These are phyloP conservation scores for Saturnispora quitensis DNA, from an alignment of 805 yeast genomes.

Conservation along the genomic window DNA sequence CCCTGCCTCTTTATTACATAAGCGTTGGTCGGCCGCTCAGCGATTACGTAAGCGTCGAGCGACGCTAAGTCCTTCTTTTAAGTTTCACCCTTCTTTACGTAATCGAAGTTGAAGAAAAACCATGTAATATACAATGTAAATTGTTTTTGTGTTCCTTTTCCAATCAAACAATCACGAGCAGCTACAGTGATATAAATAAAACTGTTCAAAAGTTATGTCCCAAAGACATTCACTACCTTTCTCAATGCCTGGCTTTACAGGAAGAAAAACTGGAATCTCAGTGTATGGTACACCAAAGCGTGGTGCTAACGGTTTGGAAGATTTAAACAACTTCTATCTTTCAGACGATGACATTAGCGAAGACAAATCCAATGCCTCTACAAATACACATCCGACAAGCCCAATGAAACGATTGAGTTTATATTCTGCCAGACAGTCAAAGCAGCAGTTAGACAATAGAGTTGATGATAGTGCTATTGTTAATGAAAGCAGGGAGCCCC, in stretches of 20 bases:
- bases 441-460: background rate
- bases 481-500: slow-evolving; percentile 5
- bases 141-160: background rate
- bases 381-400: background rate
- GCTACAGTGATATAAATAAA: background rate
- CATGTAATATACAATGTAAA: background rate
- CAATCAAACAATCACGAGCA: background rate
- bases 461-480: slow-evolving; percentile 1
- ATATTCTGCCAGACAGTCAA: background rate
- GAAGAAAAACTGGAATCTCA: slow-evolving; percentile 57
- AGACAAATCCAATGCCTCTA: background rate
- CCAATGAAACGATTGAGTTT: slow-evolving; percentile 11
- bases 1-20: background rate
- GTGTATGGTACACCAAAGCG: slow-evolving; percentile 31
- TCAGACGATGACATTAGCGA: slow-evolving; percentile 36
- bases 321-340: slow-evolving; percentile 54
- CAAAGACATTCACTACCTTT: slow-evolving; percentile 5
- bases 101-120: background rate
- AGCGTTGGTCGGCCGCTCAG: background rate
- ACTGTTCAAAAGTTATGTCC: background rate
- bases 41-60: background rate
- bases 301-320: slow-evolving; percentile 59
- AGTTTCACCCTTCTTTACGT: background rate
- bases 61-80: background rate
- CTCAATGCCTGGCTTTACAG: slow-evolving; percentile 38